Conservation (phyloP, 2,329 filamentous ascomycete species). For the Phoma sp. region DNA sequence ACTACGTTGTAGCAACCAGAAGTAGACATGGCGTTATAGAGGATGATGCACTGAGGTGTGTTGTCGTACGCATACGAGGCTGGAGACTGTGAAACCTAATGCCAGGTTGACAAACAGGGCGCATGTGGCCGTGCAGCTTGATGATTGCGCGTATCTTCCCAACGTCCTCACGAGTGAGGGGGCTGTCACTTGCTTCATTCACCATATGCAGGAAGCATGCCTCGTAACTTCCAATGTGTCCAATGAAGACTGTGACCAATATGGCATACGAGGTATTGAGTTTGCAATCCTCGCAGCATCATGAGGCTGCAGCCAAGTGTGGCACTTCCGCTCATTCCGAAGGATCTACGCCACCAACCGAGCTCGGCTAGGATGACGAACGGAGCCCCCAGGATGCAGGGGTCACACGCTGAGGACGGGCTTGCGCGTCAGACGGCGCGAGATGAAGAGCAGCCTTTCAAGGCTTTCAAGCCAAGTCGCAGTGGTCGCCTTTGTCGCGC, state of each 20-base stretch:
- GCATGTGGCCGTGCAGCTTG: not conserved
- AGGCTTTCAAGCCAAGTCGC: conserved; percentile 2
- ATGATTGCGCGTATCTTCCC: not conserved
- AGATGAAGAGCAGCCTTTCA: conserved; percentile 4
- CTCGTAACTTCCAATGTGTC: no score
- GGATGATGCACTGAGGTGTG: no score
- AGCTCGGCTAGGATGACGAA: conserved; percentile 9
- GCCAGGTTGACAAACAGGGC: conserved; percentile 2
- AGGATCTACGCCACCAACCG: conserved; percentile 14
- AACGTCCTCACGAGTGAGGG: not conserved
- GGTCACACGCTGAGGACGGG: conserved; percentile 6
- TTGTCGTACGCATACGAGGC: not conserved
- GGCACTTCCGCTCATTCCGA: conserved; percentile 14
- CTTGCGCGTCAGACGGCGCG: conserved; percentile 6
- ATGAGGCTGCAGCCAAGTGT: conserved; percentile 7
- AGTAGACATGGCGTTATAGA: not conserved
- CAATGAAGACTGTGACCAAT: no score
- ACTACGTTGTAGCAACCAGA: conserved; percentile 7
- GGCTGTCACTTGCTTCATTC: no score
- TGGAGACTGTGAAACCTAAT: not conserved
- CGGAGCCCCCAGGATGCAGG: conserved; percentile 9
- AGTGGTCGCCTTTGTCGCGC: not conserved
- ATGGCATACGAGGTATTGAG: no score
- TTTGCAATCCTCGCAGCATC: not conserved
- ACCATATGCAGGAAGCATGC: no score